Percentiles rank a stretch among this genome's conserved stretches.
Evolutionary conservation across 164 flowering plant species (phyloP).

Genomic region (Hamamelis virginiana): DNA sequence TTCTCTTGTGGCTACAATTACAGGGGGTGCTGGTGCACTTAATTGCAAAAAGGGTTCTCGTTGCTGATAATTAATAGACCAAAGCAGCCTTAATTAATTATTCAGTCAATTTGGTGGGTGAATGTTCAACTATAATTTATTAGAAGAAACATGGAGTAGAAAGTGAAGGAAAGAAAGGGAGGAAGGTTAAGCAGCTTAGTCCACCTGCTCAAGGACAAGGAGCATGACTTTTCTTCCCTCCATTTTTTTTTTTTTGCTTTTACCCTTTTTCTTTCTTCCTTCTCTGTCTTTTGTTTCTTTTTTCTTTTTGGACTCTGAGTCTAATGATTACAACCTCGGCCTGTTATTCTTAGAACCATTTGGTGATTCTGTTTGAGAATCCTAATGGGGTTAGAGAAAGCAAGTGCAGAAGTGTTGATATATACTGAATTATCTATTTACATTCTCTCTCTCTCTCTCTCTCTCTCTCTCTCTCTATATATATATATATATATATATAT

Average conservation of each 20-base stretch:
- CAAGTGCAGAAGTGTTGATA: constrained; percentile 48
- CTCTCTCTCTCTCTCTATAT: too few species aligned
- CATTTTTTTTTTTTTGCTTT: not conserved
- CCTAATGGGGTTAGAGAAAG: constrained; percentile 27
- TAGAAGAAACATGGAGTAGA: not conserved
- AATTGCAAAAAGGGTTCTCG: constrained; percentile 67
- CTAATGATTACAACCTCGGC: constrained; percentile 47
- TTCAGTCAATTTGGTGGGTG: not conserved
- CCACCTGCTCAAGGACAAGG: too few species aligned
- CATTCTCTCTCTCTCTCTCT: not conserved
- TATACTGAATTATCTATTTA: not conserved
- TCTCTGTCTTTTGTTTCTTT: constrained; percentile 2
- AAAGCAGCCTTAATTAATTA: not conserved
- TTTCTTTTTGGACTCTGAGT: constrained; percentile 3
- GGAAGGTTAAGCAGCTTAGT: not conserved
- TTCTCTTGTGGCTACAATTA: constrained; percentile 53
- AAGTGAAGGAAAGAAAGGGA: not conserved
- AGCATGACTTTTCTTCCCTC: constrained; percentile 9
- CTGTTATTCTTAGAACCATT: constrained; percentile 32
- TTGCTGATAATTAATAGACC: constrained; percentile 38
- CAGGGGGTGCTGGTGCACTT: constrained; percentile 56
- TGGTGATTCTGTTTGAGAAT: constrained; percentile 21
- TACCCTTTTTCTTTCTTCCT: not conserved
- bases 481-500: too few species aligned
- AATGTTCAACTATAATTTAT: not conserved